Evolutionary conservation across 306 rosid species (phyloP).

Genomic region (Prosopis cineraria): DNA sequence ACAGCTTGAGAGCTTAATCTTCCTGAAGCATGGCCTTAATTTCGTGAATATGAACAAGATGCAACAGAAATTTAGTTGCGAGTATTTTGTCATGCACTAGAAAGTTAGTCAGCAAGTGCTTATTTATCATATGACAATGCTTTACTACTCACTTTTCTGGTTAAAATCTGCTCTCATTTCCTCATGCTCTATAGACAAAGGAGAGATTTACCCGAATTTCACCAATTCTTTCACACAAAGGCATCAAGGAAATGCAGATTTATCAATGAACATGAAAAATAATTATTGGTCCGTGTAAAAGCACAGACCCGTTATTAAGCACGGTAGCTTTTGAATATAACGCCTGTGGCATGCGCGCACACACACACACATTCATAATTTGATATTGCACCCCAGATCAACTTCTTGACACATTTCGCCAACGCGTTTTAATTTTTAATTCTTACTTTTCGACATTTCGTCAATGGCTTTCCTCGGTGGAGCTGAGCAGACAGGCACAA

Average conservation of each 20-base stretch:
- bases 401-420: constrained; percentile 44
- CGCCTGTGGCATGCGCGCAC: neutral
- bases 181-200: neutral
- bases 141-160: neutral
- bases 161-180: neutral
- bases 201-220: constrained; percentile 4
- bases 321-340: constrained; percentile 6
- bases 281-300: constrained; percentile 29
- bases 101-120: neutral
- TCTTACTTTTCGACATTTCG: constrained; percentile 34
- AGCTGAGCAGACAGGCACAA: constrained; percentile 85
- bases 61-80: neutral
- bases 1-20: neutral
- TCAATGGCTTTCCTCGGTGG: constrained; percentile 61
- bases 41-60: neutral
- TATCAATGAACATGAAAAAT: constrained; percentile 28
- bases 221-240: constrained; percentile 14
- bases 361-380: constrained; percentile 37
- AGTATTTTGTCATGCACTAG: neutral
- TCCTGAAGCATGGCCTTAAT: neutral
- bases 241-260: constrained; percentile 30
- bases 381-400: constrained; percentile 50
- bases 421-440: constrained; percentile 38
- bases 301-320: constrained; percentile 29
- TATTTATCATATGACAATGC: neutral